Percentiles rank a stretch among this genome's conserved stretches.
These are phyloP conservation scores for Chalciporus chontae DNA, from an alignment of 768 basidiomycete species.

Conservation along the genomic window DNA sequence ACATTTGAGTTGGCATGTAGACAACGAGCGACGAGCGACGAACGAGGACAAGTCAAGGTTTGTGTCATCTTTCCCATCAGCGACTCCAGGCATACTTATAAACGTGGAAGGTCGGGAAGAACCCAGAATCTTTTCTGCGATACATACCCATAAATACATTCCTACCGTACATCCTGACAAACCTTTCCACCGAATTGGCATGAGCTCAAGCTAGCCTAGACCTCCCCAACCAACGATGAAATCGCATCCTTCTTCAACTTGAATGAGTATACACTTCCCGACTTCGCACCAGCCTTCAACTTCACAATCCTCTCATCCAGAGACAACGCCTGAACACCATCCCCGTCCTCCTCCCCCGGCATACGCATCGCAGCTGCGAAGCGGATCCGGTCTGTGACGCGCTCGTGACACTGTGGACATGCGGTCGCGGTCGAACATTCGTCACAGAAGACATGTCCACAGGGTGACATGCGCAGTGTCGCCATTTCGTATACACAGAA, in stretches of 20 bases:
- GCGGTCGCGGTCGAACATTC: background rate
- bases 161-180: too few species aligned
- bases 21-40: too few species aligned
- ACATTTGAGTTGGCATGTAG: too few species aligned
- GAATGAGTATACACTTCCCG: background rate
- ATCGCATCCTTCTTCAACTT: background rate
- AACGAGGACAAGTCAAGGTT: too few species aligned
- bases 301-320: background rate
- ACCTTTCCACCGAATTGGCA: too few species aligned
- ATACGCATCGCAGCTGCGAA: background rate
- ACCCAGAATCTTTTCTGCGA: too few species aligned
- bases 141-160: too few species aligned
- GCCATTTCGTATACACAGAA: background rate
- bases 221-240: background rate
- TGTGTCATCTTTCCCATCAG: too few species aligned
- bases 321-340: background rate
- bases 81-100: too few species aligned
- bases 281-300: background rate
- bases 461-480: background rate
- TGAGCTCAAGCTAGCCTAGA: too few species aligned
- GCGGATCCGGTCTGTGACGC: background rate
- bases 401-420: background rate
- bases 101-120: too few species aligned
- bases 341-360: background rate
- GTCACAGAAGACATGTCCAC: slow-evolving; percentile 1